Conservation (phyloP, 2,329 filamentous ascomycete genomes). For the Xylaria sp. region DNA sequence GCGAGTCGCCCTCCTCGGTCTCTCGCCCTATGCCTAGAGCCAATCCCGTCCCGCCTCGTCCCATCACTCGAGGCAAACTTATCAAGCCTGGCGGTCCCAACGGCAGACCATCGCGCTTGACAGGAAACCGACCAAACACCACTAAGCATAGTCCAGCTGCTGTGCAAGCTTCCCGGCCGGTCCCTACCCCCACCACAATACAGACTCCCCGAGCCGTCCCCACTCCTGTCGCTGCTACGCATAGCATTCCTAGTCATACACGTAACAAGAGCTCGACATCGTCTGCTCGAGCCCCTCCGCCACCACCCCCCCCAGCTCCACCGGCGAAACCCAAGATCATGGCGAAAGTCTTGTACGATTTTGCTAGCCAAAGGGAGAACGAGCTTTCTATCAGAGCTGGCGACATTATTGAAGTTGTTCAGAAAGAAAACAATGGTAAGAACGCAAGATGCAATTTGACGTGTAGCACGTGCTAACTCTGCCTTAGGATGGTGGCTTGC, state of each 20-base stretch:
- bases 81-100: slow-evolving; percentile 90
- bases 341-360: slow-evolving; percentile 93
- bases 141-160: slow-evolving; percentile 46
- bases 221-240: slow-evolving; percentile 35
- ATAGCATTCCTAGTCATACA: slow-evolving; percentile 61
- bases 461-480: slow-evolving; percentile 49
- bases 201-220: slow-evolving; percentile 50
- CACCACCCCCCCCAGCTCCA: slow-evolving; percentile 74
- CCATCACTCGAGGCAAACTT: slow-evolving; percentile 92
- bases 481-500: slow-evolving; percentile 92
- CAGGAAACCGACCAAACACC: slow-evolving; percentile 58
- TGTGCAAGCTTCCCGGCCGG: slow-evolving; percentile 48
- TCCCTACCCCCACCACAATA: slow-evolving; percentile 46
- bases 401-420: slow-evolving; percentile 87
- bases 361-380: slow-evolving; percentile 83
- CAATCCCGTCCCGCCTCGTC: slow-evolving; percentile 86
- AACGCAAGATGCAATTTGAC: not conserved
- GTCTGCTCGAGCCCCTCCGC: slow-evolving; percentile 68
- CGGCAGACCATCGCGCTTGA: slow-evolving; percentile 79
- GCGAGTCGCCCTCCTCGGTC: slow-evolving; percentile 83
- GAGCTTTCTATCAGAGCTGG: slow-evolving; percentile 84
- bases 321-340: slow-evolving; percentile 76
- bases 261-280: slow-evolving; percentile 66
- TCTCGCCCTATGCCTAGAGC: slow-evolving; percentile 88
- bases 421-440: slow-evolving; percentile 95